These are phyloP conservation scores for Metschnikowia cerradonensis DNA, from an alignment of 805 yeast genomes.

Conservation along the genomic window DNA sequence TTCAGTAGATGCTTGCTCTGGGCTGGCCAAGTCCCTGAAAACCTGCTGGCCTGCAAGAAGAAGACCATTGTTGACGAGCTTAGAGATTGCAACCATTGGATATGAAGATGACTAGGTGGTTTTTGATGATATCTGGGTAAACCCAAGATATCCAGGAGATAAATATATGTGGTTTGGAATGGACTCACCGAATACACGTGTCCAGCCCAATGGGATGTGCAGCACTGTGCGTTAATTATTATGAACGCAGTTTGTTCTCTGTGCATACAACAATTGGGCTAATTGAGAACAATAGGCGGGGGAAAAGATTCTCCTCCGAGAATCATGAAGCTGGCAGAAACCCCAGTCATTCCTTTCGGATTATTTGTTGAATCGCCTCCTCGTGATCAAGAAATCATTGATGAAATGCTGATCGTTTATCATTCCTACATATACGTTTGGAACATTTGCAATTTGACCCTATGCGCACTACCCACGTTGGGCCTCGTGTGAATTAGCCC, in stretches of 20 bases:
- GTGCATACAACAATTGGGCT: background rate
- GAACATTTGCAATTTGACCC: background rate
- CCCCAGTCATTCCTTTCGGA: too few species aligned
- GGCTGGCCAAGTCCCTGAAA: conserved; percentile 33
- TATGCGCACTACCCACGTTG: background rate
- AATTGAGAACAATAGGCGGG: background rate
- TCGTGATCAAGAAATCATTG: background rate
- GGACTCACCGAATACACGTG: background rate
- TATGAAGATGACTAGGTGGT: background rate
- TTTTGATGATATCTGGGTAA: background rate
- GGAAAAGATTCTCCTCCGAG: too few species aligned
- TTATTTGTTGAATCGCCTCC: too few species aligned
- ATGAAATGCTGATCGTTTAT: too few species aligned
- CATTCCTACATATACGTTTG: background rate
- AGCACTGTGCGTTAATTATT: background rate
- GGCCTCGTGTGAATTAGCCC: background rate
- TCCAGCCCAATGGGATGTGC: background rate
- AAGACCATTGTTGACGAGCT: conserved; percentile 27
- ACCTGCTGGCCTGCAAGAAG: conserved; percentile 24
- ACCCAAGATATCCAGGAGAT: background rate
- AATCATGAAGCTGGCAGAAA: too few species aligned
- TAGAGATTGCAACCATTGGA: conserved; percentile 15
- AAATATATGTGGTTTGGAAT: background rate
- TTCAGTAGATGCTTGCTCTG: conserved; percentile 38
- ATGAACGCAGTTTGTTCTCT: background rate